Base-by-base conservation (phyloP, 1,284 basidiomycete species). In the Cerioporus squamosus region DNA sequence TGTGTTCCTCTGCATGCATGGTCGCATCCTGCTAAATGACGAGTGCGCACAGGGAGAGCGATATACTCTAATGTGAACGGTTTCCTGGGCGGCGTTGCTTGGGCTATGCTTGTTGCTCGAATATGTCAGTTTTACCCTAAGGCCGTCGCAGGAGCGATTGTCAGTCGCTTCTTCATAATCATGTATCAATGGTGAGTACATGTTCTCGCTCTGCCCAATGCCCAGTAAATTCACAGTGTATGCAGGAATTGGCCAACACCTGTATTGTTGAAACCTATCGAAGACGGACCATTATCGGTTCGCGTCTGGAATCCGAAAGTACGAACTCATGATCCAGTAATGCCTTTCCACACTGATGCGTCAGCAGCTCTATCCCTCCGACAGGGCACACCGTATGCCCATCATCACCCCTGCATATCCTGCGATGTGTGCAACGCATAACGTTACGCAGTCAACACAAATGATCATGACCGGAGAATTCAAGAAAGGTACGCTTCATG, bases 351-450 rank as follows among this genome's bases (percentile, higher is more conserved):
- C 46, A 20, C 42, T 53, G 18, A 56, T 38, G 18, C 43, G 31
- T 14, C 5, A 38, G 1, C 42, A 96, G 92, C 78, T 98, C 52
- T 98, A 98, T 75, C 94, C 95, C 1, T 85, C 88, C 61, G 97
- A 99, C 75, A 85, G 94, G 61, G 85, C 91, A 36, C 97, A 99
- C 77, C 86, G 95, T 60, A 99, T 99, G 97, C 97, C 97, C n/a
- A 98, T 99, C 72, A 99, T 99, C 70, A 99, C 97, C 1, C 97
- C 97, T 5, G 96, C 97, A 22, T 99, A 98, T 76, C 97, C 97
- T 40, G 93, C 96, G n/a, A 99, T 99, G 97, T 99, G 97, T 74
- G 89, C 97, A 33, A 99, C 97, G 15, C 97, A 99, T 77, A 99
- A 99, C 70, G 95, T 99, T 59, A 95, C 94, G 43, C 86, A 88